Evolutionary conservation across 768 basidiomycete species (phyloP).

Genomic region (Ramaria rubella): DNA sequence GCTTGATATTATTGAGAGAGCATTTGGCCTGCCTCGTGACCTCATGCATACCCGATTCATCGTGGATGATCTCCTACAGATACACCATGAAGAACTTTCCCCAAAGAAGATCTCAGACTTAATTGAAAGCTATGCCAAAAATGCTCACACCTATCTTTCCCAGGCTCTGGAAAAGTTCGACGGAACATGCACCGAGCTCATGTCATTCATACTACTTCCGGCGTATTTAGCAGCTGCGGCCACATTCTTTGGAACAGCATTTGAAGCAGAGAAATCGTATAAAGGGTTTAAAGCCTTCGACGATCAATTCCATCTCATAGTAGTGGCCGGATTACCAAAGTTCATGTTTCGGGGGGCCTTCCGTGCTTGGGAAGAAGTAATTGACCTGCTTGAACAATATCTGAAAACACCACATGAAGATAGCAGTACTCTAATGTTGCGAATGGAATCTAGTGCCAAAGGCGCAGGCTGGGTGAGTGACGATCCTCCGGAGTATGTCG

Average conservation of each 20-base stretch:
- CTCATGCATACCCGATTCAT: constrained; percentile 12
- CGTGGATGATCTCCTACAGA: constrained; percentile 10
- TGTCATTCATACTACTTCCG: constrained; percentile 13
- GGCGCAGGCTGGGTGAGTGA: too few species aligned
- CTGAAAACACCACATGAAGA: too few species aligned
- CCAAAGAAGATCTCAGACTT: constrained; percentile 10
- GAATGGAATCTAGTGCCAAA: too few species aligned
- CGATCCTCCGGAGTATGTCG: too few species aligned
- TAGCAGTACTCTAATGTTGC: too few species aligned
- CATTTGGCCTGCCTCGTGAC: constrained; percentile 12
- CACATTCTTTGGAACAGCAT: constrained; percentile 18
- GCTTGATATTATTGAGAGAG: constrained; percentile 9
- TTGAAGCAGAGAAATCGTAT: constrained; percentile 12
- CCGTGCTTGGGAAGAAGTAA: too few species aligned
- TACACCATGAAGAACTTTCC: constrained; percentile 12
- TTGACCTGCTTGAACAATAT: too few species aligned
- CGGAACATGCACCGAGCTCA: constrained; percentile 5
- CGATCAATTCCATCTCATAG: constrained; percentile 15
- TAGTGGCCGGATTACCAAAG: constrained; percentile 14
- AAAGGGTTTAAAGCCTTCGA: constrained; percentile 17
- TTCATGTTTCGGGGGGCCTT: too few species aligned
- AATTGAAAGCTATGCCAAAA: constrained; percentile 5
- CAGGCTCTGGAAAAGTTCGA: too few species aligned
- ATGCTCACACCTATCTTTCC: too few species aligned
- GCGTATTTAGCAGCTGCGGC: constrained; percentile 15